Conservation (phyloP, 1,139 yeast genomes). For the Pichia inconspicua region DNA sequence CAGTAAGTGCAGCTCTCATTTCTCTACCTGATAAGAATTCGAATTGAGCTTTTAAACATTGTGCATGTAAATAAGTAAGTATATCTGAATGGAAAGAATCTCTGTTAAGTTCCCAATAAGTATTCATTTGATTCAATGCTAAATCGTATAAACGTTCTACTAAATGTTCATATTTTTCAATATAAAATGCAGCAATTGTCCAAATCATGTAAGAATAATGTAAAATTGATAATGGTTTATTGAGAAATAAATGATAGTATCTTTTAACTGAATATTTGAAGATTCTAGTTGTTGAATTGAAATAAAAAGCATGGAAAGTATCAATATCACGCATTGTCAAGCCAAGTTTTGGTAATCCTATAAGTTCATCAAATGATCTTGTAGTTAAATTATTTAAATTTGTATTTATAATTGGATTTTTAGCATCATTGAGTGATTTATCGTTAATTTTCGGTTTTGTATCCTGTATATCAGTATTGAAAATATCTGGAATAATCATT, state of each 20-base stretch:
- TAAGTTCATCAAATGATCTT: conserved; percentile 9
- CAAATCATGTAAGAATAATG: conserved; percentile 22
- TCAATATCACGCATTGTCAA: conserved; percentile 19
- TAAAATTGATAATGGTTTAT: conserved; percentile 16
- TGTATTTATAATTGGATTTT: not conserved
- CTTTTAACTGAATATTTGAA: conserved; percentile 19
- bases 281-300: conserved; percentile 10
- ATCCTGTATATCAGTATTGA: not conserved
- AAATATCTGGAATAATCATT: not conserved
- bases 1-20: conserved; percentile 22
- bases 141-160: conserved; percentile 16
- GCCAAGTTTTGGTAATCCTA: conserved; percentile 17
- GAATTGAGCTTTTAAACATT: conserved; percentile 19
- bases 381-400: conserved; percentile 3
- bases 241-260: conserved; percentile 15
- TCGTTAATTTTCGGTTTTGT: not conserved
- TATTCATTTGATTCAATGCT: conserved; percentile 14
- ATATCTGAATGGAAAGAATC: conserved; percentile 16
- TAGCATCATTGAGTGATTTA: not conserved
- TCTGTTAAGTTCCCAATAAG: conserved; percentile 17
- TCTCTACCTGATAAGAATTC: conserved; percentile 23
- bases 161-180: conserved; percentile 15
- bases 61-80: conserved; percentile 21
- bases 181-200: conserved; percentile 16
- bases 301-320: conserved; percentile 17